Conservation (phyloP, 176 grass and related monocot species). For the Echinochloa phyllopogon region DNA sequence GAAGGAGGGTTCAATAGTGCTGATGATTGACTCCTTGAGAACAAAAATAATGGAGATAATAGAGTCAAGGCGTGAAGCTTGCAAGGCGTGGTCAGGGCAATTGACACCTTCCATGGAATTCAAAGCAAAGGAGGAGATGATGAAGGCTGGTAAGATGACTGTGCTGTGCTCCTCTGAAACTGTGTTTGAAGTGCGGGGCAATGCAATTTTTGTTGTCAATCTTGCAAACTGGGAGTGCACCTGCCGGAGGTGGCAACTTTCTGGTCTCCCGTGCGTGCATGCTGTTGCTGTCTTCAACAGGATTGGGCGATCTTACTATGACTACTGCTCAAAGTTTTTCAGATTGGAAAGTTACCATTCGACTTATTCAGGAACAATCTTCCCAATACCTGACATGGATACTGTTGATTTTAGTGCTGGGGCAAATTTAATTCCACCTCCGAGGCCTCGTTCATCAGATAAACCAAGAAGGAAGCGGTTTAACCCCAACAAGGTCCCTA, state of each 20-base stretch:
- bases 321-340: constrained; percentile 84
- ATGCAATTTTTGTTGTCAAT: constrained; percentile 84
- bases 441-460: constrained; percentile 63
- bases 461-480: constrained; percentile 88
- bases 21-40: constrained; percentile 78
- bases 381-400: constrained; percentile 89
- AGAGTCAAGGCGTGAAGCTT: constrained; percentile 70
- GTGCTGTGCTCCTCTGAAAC: constrained; percentile 92
- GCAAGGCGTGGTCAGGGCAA: constrained; percentile 67
- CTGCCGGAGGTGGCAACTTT: constrained; percentile 91
- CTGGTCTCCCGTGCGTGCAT: constrained; percentile 89
- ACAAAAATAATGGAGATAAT: constrained; percentile 75
- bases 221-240: constrained; percentile 89
- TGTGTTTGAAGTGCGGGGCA: constrained; percentile 95
- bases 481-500: constrained; percentile 75
- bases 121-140: constrained; percentile 76
- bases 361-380: constrained; percentile 72
- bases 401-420: constrained; percentile 74
- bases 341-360: constrained; percentile 73
- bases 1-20: constrained; percentile 80
- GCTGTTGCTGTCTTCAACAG: constrained; percentile 87
- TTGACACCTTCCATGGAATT: constrained; percentile 87
- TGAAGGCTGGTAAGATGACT: constrained; percentile 71
- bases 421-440: constrained; percentile 70
- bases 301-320: constrained; percentile 65